Evolutionary conservation across 75 land plant genomes (phyloP).

Genomic region (Ceratopteris richardii): DNA sequence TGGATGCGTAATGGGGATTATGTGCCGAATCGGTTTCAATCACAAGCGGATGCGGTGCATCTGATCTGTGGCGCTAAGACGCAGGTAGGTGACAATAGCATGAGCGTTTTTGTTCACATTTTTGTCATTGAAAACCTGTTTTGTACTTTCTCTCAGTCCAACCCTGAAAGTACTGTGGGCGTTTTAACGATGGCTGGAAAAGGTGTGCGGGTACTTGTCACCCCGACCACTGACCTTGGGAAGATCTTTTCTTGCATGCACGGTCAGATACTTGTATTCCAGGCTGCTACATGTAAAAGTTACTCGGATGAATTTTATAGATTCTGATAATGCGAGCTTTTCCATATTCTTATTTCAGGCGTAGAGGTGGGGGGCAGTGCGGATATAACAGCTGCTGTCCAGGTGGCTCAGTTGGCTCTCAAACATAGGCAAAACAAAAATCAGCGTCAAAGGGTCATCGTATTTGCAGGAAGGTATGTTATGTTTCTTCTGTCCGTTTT

Average conservation of each 20-base stretch:
- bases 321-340: not conserved
- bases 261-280: slow-evolving; percentile 32
- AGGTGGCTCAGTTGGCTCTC: slow-evolving; percentile 90
- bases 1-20: slow-evolving; percentile 97
- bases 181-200: slow-evolving; percentile 88
- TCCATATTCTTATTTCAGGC: slow-evolving; percentile 31
- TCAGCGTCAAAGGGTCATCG: slow-evolving; percentile 87
- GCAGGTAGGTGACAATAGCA: slow-evolving; percentile 35
- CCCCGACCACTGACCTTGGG: slow-evolving; percentile 88
- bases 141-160: slow-evolving; percentile 37
- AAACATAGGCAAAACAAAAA: slow-evolving; percentile 96
- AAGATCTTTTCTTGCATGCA: slow-evolving; percentile 91
- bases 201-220: slow-evolving; percentile 80
- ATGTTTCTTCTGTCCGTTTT: too few species aligned
- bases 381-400: slow-evolving; percentile 80
- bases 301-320: not conserved
- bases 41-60: slow-evolving; percentile 90
- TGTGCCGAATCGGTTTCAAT: slow-evolving; percentile 62
- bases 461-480: slow-evolving; percentile 84
- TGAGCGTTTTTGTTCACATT: not conserved
- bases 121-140: not conserved
- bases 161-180: slow-evolving; percentile 93
- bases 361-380: slow-evolving; percentile 76
- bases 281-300: not conserved
- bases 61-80: slow-evolving; percentile 92